Evolutionary conservation across 164 flowering plant genomes (phyloP).

Genomic region (Berberis vulgaris): DNA sequence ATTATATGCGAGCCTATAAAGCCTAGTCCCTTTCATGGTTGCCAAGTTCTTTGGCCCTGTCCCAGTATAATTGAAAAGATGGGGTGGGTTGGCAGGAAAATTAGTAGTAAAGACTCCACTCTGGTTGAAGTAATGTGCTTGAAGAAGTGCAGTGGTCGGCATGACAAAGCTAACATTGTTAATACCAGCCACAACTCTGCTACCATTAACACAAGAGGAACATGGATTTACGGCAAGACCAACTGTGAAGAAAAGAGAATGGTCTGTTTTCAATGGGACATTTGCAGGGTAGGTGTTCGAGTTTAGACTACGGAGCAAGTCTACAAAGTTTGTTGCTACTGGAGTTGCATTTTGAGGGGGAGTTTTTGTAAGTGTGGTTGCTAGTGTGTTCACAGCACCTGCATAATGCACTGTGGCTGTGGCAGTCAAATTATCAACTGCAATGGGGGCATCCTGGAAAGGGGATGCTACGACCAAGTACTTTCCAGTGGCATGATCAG

Average conservation of each 20-base stretch:
- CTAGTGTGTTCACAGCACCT: slow-evolving; percentile 32
- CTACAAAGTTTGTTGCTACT: slow-evolving; percentile 43
- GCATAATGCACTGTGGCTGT: slow-evolving; percentile 68
- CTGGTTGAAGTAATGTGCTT: slow-evolving; percentile 46
- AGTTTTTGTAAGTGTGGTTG: slow-evolving; percentile 31
- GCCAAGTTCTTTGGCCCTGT: slow-evolving; percentile 19
- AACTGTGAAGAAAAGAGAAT: slow-evolving; percentile 43
- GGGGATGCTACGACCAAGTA: slow-evolving; percentile 53
- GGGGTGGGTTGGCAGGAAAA: slow-evolving; percentile 41
- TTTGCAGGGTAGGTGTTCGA: slow-evolving; percentile 51
- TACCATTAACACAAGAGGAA: slow-evolving; percentile 32
- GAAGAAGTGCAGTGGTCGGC: slow-evolving; percentile 42
- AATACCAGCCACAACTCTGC: slow-evolving; percentile 31
- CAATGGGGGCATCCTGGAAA: slow-evolving; percentile 68
- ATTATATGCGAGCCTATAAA: slow-evolving; percentile 39
- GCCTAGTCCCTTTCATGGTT: slow-evolving; percentile 41
- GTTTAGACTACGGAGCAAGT: slow-evolving; percentile 51
- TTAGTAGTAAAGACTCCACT: slow-evolving; percentile 47
- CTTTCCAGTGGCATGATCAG: slow-evolving; percentile 37
- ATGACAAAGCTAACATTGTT: slow-evolving; percentile 50
- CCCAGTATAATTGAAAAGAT: slow-evolving; percentile 34
- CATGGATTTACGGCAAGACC: slow-evolving; percentile 48
- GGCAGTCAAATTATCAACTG: slow-evolving; percentile 63
- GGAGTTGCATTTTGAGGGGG: slow-evolving; percentile 58
- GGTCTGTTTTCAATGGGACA: slow-evolving; percentile 50